A percentile compares a stretch with the other conserved stretches of the same genome.
Evolutionary conservation across 805 yeast genomes (phyloP).

Genomic region (Lipomyces orientalis): DNA sequence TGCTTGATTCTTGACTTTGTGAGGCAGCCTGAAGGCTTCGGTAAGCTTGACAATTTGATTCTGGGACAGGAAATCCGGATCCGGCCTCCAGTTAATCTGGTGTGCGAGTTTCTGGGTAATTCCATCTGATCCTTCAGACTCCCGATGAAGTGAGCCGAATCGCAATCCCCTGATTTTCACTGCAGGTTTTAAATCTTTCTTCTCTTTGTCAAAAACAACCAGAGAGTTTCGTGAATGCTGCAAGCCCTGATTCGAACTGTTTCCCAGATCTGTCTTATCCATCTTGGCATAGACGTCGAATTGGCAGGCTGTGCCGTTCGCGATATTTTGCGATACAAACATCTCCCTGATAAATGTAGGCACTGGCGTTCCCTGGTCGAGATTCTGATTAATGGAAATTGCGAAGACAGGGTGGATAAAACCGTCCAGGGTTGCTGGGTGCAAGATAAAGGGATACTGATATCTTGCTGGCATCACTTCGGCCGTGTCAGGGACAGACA

Average conservation of each 20-base stretch:
- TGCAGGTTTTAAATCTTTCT: neutral
- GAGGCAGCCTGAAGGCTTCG: neutral
- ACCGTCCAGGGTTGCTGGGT: neutral
- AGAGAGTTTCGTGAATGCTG: neutral
- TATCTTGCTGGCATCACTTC: neutral
- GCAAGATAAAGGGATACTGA: neutral
- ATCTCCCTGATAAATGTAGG: neutral
- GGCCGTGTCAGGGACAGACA: slow-evolving; percentile 1
- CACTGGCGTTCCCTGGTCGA: slow-evolving; percentile 1
- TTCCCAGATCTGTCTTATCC: neutral
- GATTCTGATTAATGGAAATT: neutral
- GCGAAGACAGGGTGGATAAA: neutral
- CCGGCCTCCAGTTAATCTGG: neutral
- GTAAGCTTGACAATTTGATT: neutral
- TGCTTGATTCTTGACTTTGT: neutral
- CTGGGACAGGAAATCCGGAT: neutral
- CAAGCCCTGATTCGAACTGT: neutral
- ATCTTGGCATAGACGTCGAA: neutral
- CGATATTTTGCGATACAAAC: neutral
- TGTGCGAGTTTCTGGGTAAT: neutral
- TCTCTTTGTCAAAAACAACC: neutral
- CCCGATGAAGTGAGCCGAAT: neutral
- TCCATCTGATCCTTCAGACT: neutral
- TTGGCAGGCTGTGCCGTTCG: neutral
- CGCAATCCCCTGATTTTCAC: neutral